phyloP scores from a whole-genome alignment of 139 green algal genomes.

The Chlorella sp. region DNA sequence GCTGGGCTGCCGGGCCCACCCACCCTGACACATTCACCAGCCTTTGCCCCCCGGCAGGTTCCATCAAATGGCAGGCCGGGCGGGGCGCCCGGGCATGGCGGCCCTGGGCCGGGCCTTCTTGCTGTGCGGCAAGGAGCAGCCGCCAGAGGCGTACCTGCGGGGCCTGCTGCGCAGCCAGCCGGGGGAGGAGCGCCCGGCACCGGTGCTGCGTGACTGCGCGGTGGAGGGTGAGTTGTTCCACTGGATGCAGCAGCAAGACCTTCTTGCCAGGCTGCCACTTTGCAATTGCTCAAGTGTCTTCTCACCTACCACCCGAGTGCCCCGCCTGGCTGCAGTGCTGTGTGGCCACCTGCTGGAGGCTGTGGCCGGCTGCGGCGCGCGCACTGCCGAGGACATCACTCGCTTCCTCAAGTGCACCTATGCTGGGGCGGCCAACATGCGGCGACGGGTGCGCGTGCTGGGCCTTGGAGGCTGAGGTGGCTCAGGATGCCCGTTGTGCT shows the following conservation, averaged over 20 bases:
- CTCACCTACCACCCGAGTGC: too few relatives aligned
- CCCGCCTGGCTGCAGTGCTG: background rate
- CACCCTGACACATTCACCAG: too few relatives aligned
- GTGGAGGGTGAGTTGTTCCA: too few relatives aligned
- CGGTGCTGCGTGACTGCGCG: too few relatives aligned
- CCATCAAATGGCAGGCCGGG: conserved; percentile 8
- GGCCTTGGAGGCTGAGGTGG: background rate
- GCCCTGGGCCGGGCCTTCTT: background rate
- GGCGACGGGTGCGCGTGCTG: background rate
- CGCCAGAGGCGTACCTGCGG: background rate
- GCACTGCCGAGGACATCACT: background rate
- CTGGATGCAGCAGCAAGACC: too few relatives aligned
- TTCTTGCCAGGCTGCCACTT: too few relatives aligned
- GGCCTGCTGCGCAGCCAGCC: background rate
- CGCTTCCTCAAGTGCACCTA: background rate
- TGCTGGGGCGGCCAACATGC: background rate
- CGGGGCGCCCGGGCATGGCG: background rate
- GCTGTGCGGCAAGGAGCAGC: background rate
- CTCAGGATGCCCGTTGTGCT: background rate
- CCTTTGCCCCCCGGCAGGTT: background rate
- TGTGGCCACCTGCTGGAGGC: conserved; percentile 9
- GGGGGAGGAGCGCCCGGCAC: too few relatives aligned
- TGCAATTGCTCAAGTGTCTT: too few relatives aligned
- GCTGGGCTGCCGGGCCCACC: too few relatives aligned
- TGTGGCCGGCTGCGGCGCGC: background rate